A percentile compares a stretch with the other conserved stretches of the same genome.
phyloP scores from a whole-genome alignment of 2,329 filamentous ascomycete species.

The Geosmithia morbida region DNA sequence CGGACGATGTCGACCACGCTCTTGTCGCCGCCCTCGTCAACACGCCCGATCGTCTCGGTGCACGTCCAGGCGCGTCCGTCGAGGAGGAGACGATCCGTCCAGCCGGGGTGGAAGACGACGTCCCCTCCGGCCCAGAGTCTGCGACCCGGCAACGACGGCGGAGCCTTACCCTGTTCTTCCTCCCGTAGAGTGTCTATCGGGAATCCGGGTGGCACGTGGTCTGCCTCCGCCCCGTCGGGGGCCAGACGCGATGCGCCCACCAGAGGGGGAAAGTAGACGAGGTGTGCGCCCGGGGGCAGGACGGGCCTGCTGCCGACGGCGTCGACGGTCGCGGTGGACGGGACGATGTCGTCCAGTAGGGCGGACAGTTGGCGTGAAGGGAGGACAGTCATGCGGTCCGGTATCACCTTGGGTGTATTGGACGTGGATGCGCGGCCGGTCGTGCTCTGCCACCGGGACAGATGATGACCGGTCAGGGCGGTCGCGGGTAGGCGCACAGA shows the following conservation, averaged over 20 bases:
- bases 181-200: constrained; percentile 3
- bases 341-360: constrained; percentile 43
- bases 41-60: constrained; percentile 27
- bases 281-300: constrained; percentile 58
- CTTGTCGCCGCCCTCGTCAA: constrained; percentile 25
- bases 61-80: constrained; percentile 26
- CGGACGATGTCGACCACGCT: constrained; percentile 37
- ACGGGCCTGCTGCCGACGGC: constrained; percentile 3
- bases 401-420: background rate
- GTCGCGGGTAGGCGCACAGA: background rate
- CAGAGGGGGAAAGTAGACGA: constrained; percentile 74
- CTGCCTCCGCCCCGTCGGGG: constrained; percentile 70
- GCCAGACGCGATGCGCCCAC: constrained; percentile 48
- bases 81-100: constrained; percentile 16
- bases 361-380: constrained; percentile 29
- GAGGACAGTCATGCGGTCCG: background rate
- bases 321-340: background rate
- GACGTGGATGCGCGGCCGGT: background rate
- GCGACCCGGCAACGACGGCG: background rate
- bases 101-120: constrained; percentile 34
- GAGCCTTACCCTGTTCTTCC: too few relatives aligned
- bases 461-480: too few relatives aligned
- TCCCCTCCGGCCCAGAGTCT: constrained; percentile 84
- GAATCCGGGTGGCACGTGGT: constrained; percentile 61
- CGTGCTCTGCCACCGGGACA: background rate